phyloP scores from a whole-genome alignment of 306 rosid species.

The Acacia confusa region DNA sequence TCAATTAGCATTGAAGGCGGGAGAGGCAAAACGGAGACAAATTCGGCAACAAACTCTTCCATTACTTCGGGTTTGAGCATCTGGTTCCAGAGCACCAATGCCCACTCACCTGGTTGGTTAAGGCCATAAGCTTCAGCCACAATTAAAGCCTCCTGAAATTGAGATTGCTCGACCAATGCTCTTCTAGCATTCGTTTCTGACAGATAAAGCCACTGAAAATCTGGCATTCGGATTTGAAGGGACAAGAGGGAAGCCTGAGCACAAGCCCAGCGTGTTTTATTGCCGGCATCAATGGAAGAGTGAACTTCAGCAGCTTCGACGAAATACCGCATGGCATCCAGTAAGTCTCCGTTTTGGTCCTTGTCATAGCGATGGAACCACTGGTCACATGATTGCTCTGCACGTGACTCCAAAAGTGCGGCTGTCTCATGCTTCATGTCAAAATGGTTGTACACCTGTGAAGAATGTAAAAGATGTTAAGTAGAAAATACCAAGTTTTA shows the following conservation, averaged over 20 bases:
- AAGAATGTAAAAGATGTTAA: slow-evolving; percentile 9
- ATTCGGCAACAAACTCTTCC: slow-evolving; percentile 93
- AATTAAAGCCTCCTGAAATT: slow-evolving; percentile 92
- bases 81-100: slow-evolving; percentile 94
- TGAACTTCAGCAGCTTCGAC: slow-evolving; percentile 98
- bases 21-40: slow-evolving; percentile 90
- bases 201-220: slow-evolving; percentile 77
- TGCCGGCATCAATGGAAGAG: slow-evolving; percentile 96
- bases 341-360: slow-evolving; percentile 87
- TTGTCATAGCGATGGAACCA: slow-evolving; percentile 76
- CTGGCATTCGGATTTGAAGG: slow-evolving; percentile 96
- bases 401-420: slow-evolving; percentile 86
- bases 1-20: slow-evolving; percentile 84
- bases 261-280: slow-evolving; percentile 80
- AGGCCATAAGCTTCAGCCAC: slow-evolving; percentile 97
- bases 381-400: slow-evolving; percentile 71
- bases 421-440: slow-evolving; percentile 99
- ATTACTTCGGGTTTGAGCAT: slow-evolving; percentile 95
- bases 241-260: slow-evolving; percentile 96
- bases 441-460: slow-evolving; percentile 90
- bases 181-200: slow-evolving; percentile 88
- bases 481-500: slow-evolving; percentile 5
- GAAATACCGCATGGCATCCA: slow-evolving; percentile 89
- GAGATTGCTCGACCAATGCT: slow-evolving; percentile 89
- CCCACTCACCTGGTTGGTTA: slow-evolving; percentile 97